A percentile compares a stretch with the other conserved stretches of the same genome.
These are phyloP conservation scores for Hymenoscyphus fructigenus DNA, from an alignment of 2,329 filamentous ascomycete genomes.

Conservation along the genomic window DNA sequence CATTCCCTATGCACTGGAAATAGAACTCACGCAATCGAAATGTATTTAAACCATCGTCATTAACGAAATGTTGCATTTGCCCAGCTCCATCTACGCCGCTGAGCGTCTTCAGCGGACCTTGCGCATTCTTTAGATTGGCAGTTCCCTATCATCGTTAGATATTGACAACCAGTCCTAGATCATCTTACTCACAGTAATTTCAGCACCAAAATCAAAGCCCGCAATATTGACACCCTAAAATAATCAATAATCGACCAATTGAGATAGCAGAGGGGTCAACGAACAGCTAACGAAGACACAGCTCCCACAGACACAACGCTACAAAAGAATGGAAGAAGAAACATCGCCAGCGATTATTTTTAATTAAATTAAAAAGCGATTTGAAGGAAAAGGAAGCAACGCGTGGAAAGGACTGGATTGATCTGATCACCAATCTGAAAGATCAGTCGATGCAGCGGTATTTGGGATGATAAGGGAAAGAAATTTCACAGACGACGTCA, in stretches of 20 bases:
- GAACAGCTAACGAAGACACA: slow-evolving; percentile 21
- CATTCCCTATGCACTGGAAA: too few species aligned
- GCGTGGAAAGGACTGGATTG: background rate
- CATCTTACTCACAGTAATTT: slow-evolving; percentile 22
- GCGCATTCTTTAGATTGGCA: slow-evolving; percentile 20
- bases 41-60: slow-evolving; percentile 53
- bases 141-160: slow-evolving; percentile 14
- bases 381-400: background rate
- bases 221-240: slow-evolving; percentile 29
- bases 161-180: too few species aligned
- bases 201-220: slow-evolving; percentile 30
- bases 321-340: slow-evolving; percentile 13
- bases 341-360: slow-evolving; percentile 15
- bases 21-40: slow-evolving; percentile 50
- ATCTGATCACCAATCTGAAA: slow-evolving; percentile 1
- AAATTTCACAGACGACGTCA: background rate
- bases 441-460: background rate
- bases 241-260: background rate
- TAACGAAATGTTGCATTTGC: slow-evolving; percentile 35
- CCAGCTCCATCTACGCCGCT: slow-evolving; percentile 23
- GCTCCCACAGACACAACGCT: slow-evolving; percentile 14
- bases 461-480: background rate
- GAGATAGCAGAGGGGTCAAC: background rate
- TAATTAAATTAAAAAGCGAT: background rate
- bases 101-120: slow-evolving; percentile 20